These are phyloP conservation scores for Wickerhamiella australiensis DNA, from an alignment of 805 yeast genomes.

Conservation along the genomic window DNA sequence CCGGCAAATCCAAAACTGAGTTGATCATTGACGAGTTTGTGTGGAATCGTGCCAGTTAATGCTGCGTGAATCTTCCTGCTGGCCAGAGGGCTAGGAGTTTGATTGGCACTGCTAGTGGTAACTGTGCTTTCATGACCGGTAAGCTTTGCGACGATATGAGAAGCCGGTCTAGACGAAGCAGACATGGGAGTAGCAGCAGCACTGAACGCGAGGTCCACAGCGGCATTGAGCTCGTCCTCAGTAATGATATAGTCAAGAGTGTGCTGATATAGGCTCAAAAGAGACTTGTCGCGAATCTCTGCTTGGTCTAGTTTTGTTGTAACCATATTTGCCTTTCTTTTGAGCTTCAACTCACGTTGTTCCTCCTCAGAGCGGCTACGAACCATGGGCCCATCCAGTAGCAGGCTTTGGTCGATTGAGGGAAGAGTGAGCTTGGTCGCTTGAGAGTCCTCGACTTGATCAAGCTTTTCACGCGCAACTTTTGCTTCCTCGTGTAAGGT, in stretches of 20 bases:
- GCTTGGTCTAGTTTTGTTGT: slow-evolving; percentile 40
- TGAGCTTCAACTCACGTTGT: slow-evolving; percentile 40
- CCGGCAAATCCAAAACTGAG: not conserved
- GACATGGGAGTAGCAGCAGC: not conserved
- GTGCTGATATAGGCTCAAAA: slow-evolving; percentile 62
- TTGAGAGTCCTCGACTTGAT: slow-evolving; percentile 28
- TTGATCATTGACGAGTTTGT: not conserved
- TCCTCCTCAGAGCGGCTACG: slow-evolving; percentile 65
- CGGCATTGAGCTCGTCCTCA: slow-evolving; percentile 49
- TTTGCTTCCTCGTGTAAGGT: slow-evolving; percentile 29
- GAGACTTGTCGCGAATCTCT: slow-evolving; percentile 41
- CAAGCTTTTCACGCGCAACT: slow-evolving; percentile 24
- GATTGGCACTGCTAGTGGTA: not conserved
- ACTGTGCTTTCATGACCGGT: not conserved
- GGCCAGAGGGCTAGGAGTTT: not conserved
- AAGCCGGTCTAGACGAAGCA: not conserved
- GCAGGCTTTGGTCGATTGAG: slow-evolving; percentile 46
- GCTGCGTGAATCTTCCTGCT: not conserved
- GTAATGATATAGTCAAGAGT: slow-evolving; percentile 58
- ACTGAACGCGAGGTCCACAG: slow-evolving; percentile 33
- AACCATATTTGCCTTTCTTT: slow-evolving; percentile 56
- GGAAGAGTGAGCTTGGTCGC: slow-evolving; percentile 64
- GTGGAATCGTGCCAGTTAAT: not conserved
- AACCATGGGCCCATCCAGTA: slow-evolving; percentile 57
- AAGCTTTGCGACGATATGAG: not conserved